Evolutionary conservation across 768 basidiomycete genomes (phyloP), one percentile per base, ranked within the genome.

Genomic region (Trametes gibbosa): DNA sequence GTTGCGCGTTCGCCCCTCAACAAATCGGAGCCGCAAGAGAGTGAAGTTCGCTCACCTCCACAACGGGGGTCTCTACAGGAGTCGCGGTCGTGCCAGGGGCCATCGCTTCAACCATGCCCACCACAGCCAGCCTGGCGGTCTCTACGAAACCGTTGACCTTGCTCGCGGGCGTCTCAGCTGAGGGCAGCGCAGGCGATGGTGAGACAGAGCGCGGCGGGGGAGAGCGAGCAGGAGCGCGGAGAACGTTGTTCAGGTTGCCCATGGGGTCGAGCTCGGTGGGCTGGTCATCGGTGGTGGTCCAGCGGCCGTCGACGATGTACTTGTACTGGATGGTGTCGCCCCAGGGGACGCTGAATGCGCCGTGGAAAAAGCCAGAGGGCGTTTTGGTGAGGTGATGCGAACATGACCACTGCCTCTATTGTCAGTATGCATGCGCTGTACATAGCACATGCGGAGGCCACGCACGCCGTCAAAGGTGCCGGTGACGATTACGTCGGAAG

Each of bases 401-500:
- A 58, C 74, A 72, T 25, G 84, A 77, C 87, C 87, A 90, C 87
- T 88, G 56, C 12, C 29, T 4, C 25, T 39, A n/a, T 55, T 51
- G 52, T 59, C 56, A 56, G 58, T 63, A 48, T 16, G 34, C 25
- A n/a, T 8, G 17, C 21, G 57, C 53, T 55, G 56, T 65, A 43
- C 57, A 16, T 21, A 32, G 40, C 12, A 8, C 16, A 50, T 25
- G 19, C 19, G 49, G 21, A 24, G 7, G 43, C 16, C 8, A 67
- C 69, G 50, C 69, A 89, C 90, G 72, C 87, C 74, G 78, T 92
- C 90, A 70, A 92, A 92, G 29, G 86, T 81, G 37, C 90, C 90
- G 21, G 88, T 90, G 56, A 86, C 81, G 67, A 89, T 79, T 61
- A 90, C 89, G 48, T 76, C 71, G 48, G 68, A 75, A 41, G 86